Conservation (phyloP, 2,329 filamentous ascomycete species). For the Nectriaceae sp. region DNA sequence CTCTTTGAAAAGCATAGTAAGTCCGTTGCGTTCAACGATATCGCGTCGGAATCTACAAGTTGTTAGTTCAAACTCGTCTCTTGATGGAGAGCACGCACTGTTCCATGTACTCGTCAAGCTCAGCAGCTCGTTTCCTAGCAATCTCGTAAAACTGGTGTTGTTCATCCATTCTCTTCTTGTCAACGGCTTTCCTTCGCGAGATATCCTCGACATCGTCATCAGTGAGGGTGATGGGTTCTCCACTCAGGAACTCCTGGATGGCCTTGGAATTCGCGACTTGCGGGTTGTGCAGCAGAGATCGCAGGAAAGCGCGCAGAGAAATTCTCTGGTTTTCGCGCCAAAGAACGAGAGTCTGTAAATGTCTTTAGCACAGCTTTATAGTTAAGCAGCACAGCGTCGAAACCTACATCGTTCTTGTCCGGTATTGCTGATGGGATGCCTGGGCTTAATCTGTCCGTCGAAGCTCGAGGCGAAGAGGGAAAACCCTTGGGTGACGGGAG, state of each 20-base stretch:
- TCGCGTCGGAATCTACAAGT: slow-evolving; percentile 60
- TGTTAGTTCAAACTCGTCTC: slow-evolving; percentile 19
- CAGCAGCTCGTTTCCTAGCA: slow-evolving; percentile 82
- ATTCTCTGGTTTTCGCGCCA: slow-evolving; percentile 90
- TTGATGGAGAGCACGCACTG: slow-evolving; percentile 53
- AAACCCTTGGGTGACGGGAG: slow-evolving; percentile 30
- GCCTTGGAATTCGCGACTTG: slow-evolving; percentile 81
- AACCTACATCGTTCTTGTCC: slow-evolving; percentile 29
- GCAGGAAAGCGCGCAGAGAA: slow-evolving; percentile 87
- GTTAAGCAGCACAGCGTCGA: too few relatives aligned
- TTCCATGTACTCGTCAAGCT: slow-evolving; percentile 98
- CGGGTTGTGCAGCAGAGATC: slow-evolving; percentile 80
- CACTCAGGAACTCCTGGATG: slow-evolving; percentile 80
- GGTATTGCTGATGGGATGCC: slow-evolving; percentile 20
- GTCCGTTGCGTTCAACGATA: slow-evolving; percentile 72
- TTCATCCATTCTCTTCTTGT: slow-evolving; percentile 86
- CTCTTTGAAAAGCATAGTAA: slow-evolving; percentile 90
- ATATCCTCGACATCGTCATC: slow-evolving; percentile 87
- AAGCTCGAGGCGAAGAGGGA: slow-evolving; percentile 33
- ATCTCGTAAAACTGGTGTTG: slow-evolving; percentile 96
- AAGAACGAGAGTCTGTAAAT: slow-evolving; percentile 56
- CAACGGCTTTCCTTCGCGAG: slow-evolving; percentile 74
- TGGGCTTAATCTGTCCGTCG: slow-evolving; percentile 34
- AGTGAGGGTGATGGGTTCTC: slow-evolving; percentile 69
- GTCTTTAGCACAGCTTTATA: slow-evolving; percentile 24